Evolutionary conservation across 805 yeast genomes (phyloP).

Genomic region (Candida pseudoglaebosa): DNA sequence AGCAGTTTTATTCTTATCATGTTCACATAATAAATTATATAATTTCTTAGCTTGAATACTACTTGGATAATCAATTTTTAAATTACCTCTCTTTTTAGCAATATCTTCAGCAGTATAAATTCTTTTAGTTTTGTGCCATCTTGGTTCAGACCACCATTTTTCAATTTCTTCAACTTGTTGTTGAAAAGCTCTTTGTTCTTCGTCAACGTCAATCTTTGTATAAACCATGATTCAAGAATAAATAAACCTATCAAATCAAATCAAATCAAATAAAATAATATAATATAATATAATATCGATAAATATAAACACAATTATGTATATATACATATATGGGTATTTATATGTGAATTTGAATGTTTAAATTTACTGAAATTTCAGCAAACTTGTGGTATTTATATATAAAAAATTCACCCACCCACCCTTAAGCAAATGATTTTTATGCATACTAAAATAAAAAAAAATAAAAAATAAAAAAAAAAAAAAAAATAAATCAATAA

Average conservation of each 20-base stretch:
- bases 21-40: constrained; percentile 64
- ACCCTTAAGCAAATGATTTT: too few species aligned
- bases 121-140: constrained; percentile 87
- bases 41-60: constrained; percentile 79
- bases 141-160: constrained; percentile 90
- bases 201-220: constrained; percentile 53
- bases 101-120: constrained; percentile 85
- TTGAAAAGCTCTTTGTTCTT: constrained; percentile 63
- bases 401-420: not conserved
- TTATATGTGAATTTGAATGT: too few species aligned
- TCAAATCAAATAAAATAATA: too few species aligned
- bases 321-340: too few species aligned
- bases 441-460: too few species aligned
- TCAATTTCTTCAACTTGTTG: constrained; percentile 69
- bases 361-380: too few species aligned
- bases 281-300: too few species aligned
- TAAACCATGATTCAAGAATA: constrained; percentile 48
- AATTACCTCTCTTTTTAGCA: constrained; percentile 80
- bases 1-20: constrained; percentile 65
- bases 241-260: too few species aligned
- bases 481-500: too few species aligned
- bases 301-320: too few species aligned
- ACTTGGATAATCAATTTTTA: constrained; percentile 74
- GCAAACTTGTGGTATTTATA: not conserved
- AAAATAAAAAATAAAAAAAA: too few species aligned